phyloP scores from a whole-genome alignment of 2,329 filamentous ascomycete species.

The Xylaria sp. region DNA sequence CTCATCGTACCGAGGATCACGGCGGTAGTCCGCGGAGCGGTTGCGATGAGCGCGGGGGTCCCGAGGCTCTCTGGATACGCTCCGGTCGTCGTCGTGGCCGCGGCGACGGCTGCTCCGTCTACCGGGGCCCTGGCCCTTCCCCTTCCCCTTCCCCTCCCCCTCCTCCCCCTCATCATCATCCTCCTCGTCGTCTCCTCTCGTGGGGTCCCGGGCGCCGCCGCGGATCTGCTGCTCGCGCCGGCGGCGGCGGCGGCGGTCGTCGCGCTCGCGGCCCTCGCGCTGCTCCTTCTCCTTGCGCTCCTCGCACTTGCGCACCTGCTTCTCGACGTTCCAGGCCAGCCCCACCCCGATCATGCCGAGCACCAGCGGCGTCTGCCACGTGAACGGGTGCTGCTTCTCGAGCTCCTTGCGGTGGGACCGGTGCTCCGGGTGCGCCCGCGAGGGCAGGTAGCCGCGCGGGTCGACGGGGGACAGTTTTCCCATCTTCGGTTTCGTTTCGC shows the following conservation, averaged over 20 bases:
- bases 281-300: slow-evolving; percentile 36
- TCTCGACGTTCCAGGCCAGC: slow-evolving; percentile 47
- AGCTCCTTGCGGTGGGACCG: slow-evolving; percentile 42
- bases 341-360: slow-evolving; percentile 39
- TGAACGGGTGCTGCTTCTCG: slow-evolving; percentile 46
- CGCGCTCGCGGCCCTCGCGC: slow-evolving; percentile 25
- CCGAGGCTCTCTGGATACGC: slow-evolving; percentile 6
- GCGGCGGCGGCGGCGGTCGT: slow-evolving; percentile 21
- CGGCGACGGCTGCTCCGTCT: neutral
- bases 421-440: slow-evolving; percentile 43
- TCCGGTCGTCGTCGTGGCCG: slow-evolving; percentile 7
- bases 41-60: slow-evolving; percentile 20
- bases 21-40: slow-evolving; percentile 14
- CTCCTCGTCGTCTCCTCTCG: no score
- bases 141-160: neutral
- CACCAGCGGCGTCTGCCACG: slow-evolving; percentile 40
- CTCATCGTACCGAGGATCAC: slow-evolving; percentile 21
- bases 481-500: slow-evolving; percentile 6
- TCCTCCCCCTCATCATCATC: no score
- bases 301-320: slow-evolving; percentile 40
- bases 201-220: slow-evolving; percentile 6
- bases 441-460: slow-evolving; percentile 34
- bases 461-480: slow-evolving; percentile 18
- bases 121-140: neutral
- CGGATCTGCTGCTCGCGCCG: slow-evolving; percentile 17